These are phyloP conservation scores for Stephania yunnanensis DNA, from an alignment of 164 flowering plant genomes.

Conservation along the genomic window DNA sequence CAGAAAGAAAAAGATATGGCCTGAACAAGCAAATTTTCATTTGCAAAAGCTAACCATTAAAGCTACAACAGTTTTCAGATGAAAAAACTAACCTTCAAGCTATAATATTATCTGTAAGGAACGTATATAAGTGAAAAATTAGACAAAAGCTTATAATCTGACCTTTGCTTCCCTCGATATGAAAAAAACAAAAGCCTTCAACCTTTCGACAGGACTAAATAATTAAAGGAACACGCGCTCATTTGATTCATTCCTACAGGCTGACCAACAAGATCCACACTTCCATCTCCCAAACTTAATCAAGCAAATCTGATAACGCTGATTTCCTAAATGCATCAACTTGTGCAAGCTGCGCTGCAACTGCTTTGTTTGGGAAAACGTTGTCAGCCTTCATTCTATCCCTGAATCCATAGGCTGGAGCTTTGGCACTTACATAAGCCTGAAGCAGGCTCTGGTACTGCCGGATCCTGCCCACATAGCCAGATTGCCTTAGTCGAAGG, in stretches of 20 bases:
- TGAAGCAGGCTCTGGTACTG: constrained; percentile 46
- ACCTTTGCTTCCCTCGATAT: background rate
- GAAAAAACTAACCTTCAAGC: background rate
- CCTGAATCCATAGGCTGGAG: constrained; percentile 73
- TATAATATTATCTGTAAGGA: background rate
- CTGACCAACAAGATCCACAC: background rate
- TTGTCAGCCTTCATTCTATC: constrained; percentile 84
- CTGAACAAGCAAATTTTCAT: background rate
- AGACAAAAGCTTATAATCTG: background rate
- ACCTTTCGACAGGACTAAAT: background rate
- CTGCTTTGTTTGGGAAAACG: constrained; percentile 47
- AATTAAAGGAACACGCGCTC: background rate
- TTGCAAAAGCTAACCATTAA: background rate
- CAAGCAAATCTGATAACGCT: constrained; percentile 52
- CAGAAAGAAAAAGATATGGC: background rate
- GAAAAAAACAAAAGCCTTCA: background rate
- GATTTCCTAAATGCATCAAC: constrained; percentile 58
- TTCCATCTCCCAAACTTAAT: constrained; percentile 25
- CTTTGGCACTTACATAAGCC: constrained; percentile 63
- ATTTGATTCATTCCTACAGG: background rate
- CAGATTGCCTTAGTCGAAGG: constrained; percentile 46
- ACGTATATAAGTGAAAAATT: background rate
- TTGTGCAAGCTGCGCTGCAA: constrained; percentile 41
- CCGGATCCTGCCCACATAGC: constrained; percentile 38
- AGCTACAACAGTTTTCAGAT: background rate